These are phyloP conservation scores for Knufia petricola DNA, from an alignment of 2,329 filamentous ascomycete species.

Conservation along the genomic window DNA sequence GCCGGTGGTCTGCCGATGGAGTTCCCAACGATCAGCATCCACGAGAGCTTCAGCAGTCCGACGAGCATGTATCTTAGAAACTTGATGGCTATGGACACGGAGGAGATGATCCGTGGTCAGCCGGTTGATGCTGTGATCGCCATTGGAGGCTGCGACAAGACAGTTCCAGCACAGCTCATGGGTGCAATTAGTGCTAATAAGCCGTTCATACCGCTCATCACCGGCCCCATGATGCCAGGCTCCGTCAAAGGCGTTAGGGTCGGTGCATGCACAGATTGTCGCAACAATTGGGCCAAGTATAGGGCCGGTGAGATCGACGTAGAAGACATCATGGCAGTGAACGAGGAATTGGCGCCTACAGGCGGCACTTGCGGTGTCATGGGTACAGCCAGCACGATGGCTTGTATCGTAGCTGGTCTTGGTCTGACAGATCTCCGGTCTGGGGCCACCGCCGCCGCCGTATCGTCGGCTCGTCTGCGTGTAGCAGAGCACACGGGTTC, in stretches of 20 bases:
- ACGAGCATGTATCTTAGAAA: conserved; percentile 69
- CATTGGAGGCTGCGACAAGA: conserved; percentile 67
- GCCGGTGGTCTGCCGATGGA: conserved; percentile 59
- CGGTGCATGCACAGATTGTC: conserved; percentile 65
- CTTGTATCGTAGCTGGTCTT: conserved; percentile 43
- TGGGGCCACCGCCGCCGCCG: conserved; percentile 45
- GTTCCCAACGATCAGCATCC: conserved; percentile 63
- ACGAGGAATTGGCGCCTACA: conserved; percentile 63
- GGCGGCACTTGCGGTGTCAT: conserved; percentile 52
- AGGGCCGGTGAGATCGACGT: conserved; percentile 58
- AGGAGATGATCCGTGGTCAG: conserved; percentile 66
- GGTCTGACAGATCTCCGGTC: conserved; percentile 43
- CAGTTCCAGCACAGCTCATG: conserved; percentile 64
- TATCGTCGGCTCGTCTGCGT: conserved; percentile 42
- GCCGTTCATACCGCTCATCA: conserved; percentile 58
- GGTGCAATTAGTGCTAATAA: conserved; percentile 66
- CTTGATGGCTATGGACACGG: conserved; percentile 70
- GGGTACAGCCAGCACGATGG: conserved; percentile 50
- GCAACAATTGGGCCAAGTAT: conserved; percentile 63
- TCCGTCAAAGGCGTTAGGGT: conserved; percentile 51
- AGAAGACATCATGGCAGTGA: conserved; percentile 60
- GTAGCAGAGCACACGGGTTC: conserved; percentile 47
- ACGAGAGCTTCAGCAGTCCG: conserved; percentile 59
- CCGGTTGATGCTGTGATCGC: conserved; percentile 59
- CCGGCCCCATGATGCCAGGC: conserved; percentile 67